A percentile compares a stretch with the other conserved stretches of the same genome.
Conservation (phyloP, 2,329 filamentous ascomycete genomes). For the Chalaropsis thielavioides region DNA sequence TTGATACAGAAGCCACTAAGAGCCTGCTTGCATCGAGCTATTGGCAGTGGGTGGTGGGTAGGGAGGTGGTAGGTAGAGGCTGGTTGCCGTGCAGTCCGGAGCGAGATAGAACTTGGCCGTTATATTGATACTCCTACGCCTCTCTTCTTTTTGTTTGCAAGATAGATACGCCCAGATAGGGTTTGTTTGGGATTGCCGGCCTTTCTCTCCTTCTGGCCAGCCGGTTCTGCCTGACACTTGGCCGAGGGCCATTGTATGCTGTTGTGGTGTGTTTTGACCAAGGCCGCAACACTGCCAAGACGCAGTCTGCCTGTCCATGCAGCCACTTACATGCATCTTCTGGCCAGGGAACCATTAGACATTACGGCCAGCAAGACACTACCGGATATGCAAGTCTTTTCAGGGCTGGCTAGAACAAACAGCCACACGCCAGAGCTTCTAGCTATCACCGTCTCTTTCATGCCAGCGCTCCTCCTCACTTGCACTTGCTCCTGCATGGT, state of each 20-base stretch:
- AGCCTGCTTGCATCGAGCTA: background rate
- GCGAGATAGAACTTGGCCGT: constrained; percentile 5
- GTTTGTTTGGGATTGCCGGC: background rate
- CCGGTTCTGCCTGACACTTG: background rate
- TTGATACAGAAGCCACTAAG: background rate
- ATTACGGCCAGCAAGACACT: too few relatives aligned
- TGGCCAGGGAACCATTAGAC: too few relatives aligned
- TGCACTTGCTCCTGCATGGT: background rate
- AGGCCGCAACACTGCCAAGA: background rate
- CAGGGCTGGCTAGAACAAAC: too few relatives aligned
- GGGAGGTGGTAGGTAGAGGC: background rate
- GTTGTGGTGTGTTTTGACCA: background rate
- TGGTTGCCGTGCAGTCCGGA: background rate
- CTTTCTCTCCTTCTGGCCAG: background rate
- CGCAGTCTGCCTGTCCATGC: background rate
- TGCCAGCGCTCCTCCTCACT: background rate
- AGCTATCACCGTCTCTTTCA: background rate
- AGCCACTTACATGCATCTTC: background rate
- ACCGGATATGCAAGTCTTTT: too few relatives aligned
- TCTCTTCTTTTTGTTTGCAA: background rate
- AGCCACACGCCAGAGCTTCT: too few relatives aligned
- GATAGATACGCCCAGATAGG: background rate
- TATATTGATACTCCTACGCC: background rate
- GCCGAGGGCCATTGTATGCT: background rate
- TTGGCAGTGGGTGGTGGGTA: background rate